These are phyloP conservation scores for Blastobotrys muscicola DNA, from an alignment of 805 yeast genomes.

Conservation along the genomic window DNA sequence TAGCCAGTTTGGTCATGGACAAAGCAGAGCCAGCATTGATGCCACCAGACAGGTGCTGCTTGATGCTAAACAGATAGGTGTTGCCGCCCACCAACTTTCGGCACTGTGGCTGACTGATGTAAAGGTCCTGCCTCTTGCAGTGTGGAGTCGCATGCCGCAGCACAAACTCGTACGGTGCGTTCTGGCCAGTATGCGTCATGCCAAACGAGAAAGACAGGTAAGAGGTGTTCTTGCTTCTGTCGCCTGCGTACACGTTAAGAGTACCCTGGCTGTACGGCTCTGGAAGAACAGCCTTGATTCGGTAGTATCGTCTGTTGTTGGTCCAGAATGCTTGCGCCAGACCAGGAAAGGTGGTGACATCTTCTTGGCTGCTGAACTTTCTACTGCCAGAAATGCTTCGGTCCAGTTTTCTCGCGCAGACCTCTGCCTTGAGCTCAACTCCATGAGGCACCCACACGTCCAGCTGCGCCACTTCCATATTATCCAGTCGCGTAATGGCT, in stretches of 20 bases:
- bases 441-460: constrained; percentile 63
- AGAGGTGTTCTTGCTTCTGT: constrained; percentile 33
- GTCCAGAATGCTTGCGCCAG: constrained; percentile 75
- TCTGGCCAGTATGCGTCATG: constrained; percentile 58
- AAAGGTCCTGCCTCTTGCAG: constrained; percentile 62
- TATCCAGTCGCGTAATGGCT: constrained; percentile 61
- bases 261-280: constrained; percentile 58
- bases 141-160: constrained; percentile 63
- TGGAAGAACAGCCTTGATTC: constrained; percentile 76
- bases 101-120: constrained; percentile 79
- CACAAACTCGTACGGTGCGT: constrained; percentile 57
- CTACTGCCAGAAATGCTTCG: constrained; percentile 16
- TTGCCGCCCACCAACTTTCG: constrained; percentile 46
- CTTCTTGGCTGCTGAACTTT: constrained; percentile 13
- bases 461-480: constrained; percentile 71
- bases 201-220: constrained; percentile 68
- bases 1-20: constrained; percentile 47
- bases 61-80: constrained; percentile 54
- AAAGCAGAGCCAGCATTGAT: constrained; percentile 31
- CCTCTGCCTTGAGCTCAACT: constrained; percentile 53
- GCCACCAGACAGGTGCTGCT: constrained; percentile 52
- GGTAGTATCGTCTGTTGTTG: constrained; percentile 52
- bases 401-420: constrained; percentile 5
- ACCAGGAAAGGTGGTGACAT: constrained; percentile 36
- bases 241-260: constrained; percentile 64